phyloP scores from a whole-genome alignment of 176 grass and related monocot genomes.

The Carex myosuroides region DNA sequence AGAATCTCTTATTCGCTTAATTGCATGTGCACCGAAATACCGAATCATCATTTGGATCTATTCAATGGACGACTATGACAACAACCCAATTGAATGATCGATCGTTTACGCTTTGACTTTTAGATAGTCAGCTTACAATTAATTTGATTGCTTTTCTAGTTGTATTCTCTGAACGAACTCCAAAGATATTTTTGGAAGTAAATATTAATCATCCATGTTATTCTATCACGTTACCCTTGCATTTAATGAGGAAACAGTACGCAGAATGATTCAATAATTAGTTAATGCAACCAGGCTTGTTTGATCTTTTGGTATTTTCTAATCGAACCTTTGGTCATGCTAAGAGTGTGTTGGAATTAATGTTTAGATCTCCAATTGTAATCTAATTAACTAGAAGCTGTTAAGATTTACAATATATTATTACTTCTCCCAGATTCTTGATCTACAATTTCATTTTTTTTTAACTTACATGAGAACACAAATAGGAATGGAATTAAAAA shows the following conservation, averaged over 20 bases:
- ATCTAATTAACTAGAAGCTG: neutral
- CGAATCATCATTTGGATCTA: neutral
- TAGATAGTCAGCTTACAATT: neutral
- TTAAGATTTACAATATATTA: neutral
- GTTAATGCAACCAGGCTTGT: neutral
- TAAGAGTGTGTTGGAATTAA: neutral
- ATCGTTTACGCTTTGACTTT: neutral
- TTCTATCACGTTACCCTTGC: neutral
- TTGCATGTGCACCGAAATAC: neutral
- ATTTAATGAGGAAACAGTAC: neutral
- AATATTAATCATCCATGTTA: neutral
- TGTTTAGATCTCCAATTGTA: neutral
- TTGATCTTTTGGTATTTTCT: neutral
- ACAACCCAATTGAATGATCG: neutral
- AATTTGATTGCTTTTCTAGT: neutral
- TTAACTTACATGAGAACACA: no score
- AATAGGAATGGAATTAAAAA: no score
- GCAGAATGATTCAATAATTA: neutral
- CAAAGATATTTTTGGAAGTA: neutral
- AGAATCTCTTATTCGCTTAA: neutral
- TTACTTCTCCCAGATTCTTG: neutral
- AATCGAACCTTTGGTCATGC: neutral
- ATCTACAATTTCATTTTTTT: neutral
- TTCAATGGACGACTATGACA: neutral
- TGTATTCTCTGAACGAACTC: neutral